Conservation (phyloP, 148 eudicot genomes). For the Mesembryanthemum crystallinum region DNA sequence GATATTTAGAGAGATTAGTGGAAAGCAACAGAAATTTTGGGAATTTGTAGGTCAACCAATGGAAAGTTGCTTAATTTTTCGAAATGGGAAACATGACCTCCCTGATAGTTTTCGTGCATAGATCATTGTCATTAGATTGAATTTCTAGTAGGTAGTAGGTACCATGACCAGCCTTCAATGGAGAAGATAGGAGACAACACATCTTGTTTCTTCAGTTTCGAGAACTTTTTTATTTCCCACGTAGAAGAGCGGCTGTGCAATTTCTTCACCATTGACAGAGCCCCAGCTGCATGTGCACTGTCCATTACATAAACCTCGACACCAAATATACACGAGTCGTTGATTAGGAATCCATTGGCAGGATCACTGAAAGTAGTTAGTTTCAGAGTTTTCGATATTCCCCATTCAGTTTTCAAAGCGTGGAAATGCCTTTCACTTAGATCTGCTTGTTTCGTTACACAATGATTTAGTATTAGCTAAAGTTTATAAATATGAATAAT, state of each 20-base stretch:
- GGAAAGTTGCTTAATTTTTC: no score
- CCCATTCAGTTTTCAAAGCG: neutral
- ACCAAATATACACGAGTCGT: neutral
- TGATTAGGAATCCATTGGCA: neutral
- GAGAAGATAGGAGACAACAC: neutral
- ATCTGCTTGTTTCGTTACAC: neutral
- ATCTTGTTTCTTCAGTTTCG: neutral
- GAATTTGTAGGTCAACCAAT: no score
- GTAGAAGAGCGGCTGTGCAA: neutral
- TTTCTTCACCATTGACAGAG: neutral
- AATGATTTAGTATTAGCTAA: neutral
- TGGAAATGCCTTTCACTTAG: neutral
- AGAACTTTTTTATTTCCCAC: neutral
- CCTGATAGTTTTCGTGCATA: no score
- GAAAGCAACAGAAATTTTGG: no score
- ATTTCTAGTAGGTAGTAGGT: neutral
- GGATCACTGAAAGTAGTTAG: neutral
- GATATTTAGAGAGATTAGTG: no score
- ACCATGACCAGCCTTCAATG: neutral
- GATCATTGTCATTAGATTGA: neutral
- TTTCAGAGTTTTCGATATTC: neutral
- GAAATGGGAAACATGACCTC: neutral
- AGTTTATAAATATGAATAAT: neutral
- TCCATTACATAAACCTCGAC: neutral
- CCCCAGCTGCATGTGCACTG: neutral